Evolutionary conservation across 208 protist genomes (phyloP).

Genomic region (Willaertia magna): DNA sequence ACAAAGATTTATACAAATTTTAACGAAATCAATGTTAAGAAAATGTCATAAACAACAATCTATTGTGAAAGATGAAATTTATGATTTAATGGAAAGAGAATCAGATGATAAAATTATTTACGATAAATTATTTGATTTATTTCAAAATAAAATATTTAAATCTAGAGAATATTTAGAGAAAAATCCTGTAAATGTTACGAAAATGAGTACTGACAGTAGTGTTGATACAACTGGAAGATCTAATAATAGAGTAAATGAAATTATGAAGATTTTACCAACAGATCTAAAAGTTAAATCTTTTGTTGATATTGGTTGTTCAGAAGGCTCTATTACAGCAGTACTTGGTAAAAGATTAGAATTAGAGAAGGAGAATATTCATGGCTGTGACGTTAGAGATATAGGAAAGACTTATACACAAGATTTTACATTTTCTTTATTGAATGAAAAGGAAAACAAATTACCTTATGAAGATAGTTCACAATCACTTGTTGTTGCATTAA

Average conservation of each 20-base stretch:
- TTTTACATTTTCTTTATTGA: neutral
- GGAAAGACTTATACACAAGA: neutral
- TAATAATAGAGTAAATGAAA: neutral
- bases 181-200: neutral
- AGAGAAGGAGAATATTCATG: neutral
- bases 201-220: neutral
- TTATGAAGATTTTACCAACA: neutral
- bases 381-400: constrained; percentile 2
- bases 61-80: neutral
- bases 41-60: neutral
- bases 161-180: neutral
- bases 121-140: neutral
- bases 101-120: neutral
- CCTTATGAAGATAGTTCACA: neutral
- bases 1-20: neutral
- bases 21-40: neutral
- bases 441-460: neutral
- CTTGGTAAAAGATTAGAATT: neutral
- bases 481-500: neutral
- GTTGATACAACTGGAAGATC: neutral
- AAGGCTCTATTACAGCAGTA: neutral
- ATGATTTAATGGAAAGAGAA: neutral
- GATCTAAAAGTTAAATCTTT: neutral
- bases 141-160: neutral
- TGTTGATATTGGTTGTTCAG: constrained; percentile 1